Evolutionary conservation across 1,284 basidiomycete genomes (phyloP).

Genomic region (Leccinum pachyderme): DNA sequence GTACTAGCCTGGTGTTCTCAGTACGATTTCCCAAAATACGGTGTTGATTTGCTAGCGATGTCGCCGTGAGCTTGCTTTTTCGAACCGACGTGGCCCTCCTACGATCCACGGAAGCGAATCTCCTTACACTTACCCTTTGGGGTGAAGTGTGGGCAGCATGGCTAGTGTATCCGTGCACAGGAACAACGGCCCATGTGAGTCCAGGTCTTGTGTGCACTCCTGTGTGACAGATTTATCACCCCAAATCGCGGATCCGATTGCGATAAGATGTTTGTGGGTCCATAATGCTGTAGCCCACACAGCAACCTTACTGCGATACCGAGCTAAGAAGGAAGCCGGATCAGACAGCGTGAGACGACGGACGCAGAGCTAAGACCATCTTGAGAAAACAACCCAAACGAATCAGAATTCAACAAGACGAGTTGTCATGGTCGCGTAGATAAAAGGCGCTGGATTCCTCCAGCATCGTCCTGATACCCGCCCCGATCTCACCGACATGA

Average conservation of each 20-base stretch:
- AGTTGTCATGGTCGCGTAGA: constrained; percentile 10
- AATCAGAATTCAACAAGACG: neutral
- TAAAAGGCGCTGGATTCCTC: constrained; percentile 13
- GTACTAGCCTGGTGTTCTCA: constrained; percentile 25
- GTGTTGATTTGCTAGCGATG: constrained; percentile 12
- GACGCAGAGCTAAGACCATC: constrained; percentile 5
- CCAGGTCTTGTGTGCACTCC: neutral
- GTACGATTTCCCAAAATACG: constrained; percentile 6
- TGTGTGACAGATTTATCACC: neutral
- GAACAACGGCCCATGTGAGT: neutral
- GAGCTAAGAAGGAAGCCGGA: constrained; percentile 6
- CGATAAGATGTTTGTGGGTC: constrained; percentile 25
- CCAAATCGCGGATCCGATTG: constrained; percentile 8
- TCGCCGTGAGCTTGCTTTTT: constrained; percentile 3
- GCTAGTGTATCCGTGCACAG: neutral
- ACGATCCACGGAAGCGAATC: constrained; percentile 12
- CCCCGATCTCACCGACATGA: constrained; percentile 4
- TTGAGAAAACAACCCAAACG: constrained; percentile 12
- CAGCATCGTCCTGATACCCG: neutral
- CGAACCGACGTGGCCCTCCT: neutral
- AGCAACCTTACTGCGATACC: neutral
- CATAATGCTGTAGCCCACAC: constrained; percentile 25
- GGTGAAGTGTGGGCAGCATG: neutral
- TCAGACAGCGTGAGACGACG: constrained; percentile 10
- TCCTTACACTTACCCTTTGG: neutral